Conservation (phyloP, 176 grass and related monocot genomes). For the Triticum dicoccoides region DNA sequence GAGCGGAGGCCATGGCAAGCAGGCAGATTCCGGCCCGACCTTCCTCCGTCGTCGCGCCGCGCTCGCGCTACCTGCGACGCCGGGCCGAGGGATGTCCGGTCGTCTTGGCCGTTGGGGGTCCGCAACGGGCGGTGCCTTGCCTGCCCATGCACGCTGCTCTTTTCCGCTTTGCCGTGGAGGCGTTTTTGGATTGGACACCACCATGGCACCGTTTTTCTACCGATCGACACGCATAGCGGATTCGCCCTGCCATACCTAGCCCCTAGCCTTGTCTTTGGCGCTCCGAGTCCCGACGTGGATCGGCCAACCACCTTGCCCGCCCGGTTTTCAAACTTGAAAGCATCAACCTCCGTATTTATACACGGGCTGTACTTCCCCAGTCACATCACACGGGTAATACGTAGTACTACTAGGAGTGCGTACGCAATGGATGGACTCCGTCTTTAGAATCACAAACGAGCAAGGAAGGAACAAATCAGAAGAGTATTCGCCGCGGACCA, state of each 20-base stretch:
- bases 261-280: not conserved
- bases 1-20: too few relatives aligned
- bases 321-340: not conserved
- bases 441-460: too few relatives aligned
- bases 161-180: not conserved
- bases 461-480: too few relatives aligned
- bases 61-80: too few relatives aligned
- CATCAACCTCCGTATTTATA: not conserved
- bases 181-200: not conserved
- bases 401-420: too few relatives aligned
- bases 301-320: not conserved
- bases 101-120: not conserved
- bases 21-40: not conserved
- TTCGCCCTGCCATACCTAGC: not conserved
- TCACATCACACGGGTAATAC: not conserved
- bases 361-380: not conserved
- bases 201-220: not conserved
- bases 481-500: too few relatives aligned
- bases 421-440: too few relatives aligned
- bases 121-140: too few relatives aligned
- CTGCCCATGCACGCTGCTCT: too few relatives aligned
- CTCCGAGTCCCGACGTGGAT: slow-evolving; percentile 20
- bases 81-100: too few relatives aligned
- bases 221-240: not conserved
- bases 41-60: not conserved